Evolutionary conservation across 1,284 basidiomycete genomes (phyloP).

Genomic region (Rhodotorula mucilaginosa): DNA sequence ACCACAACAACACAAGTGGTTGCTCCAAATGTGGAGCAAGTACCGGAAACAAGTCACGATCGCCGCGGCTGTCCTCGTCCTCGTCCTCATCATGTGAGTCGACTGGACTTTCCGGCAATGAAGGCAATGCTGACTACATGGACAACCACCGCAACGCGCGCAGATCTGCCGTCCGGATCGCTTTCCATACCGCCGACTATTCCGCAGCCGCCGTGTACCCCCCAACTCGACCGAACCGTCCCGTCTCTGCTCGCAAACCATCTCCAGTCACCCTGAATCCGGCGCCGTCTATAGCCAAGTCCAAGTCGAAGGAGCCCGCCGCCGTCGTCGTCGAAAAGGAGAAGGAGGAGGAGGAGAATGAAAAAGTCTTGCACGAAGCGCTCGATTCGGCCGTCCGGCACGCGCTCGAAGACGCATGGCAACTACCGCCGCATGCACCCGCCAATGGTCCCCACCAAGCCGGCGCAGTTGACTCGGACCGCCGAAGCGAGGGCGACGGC

Average conservation of each 20-base stretch:
- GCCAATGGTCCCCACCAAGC: neutral
- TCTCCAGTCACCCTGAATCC: neutral
- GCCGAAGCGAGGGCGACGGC: neutral
- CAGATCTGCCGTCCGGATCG: constrained; percentile 31
- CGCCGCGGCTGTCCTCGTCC: neutral
- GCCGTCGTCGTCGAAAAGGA: neutral
- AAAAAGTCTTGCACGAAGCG: neutral
- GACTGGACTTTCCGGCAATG: too few species aligned
- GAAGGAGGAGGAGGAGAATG: neutral
- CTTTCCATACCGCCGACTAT: constrained; percentile 13
- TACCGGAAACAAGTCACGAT: neutral
- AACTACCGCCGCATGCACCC: constrained; percentile 8
- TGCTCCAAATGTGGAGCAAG: neutral
- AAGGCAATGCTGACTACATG: too few species aligned
- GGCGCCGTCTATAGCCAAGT: neutral
- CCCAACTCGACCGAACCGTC: neutral
- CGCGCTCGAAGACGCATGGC: constrained; percentile 29
- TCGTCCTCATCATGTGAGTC: constrained; percentile 26
- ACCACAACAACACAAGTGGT: neutral
- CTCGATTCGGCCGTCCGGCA: constrained; percentile 24
- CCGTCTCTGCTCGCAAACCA: neutral
- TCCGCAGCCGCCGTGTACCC: neutral
- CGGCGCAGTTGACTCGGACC: neutral
- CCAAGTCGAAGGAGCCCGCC: neutral
- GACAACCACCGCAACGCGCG: neutral